Conservation (phyloP, 805 yeast species). For the Kockiozyma suomiensis region DNA sequence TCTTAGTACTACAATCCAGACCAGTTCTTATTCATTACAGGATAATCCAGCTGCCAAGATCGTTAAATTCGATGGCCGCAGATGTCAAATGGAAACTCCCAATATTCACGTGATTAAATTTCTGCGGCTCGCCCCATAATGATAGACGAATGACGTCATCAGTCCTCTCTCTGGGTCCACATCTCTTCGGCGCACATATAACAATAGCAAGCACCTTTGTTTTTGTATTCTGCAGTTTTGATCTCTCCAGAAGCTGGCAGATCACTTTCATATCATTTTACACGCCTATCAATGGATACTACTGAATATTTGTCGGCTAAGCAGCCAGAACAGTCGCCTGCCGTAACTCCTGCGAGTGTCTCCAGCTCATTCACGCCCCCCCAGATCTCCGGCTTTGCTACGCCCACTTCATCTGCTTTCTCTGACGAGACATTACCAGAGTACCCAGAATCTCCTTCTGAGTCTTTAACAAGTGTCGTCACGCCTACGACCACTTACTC, state of each 20-base stretch:
- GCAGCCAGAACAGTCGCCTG: neutral
- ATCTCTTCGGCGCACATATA: neutral
- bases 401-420: constrained; percentile 10
- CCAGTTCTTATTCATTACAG: too few species aligned
- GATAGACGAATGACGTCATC: constrained; percentile 1
- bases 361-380: constrained; percentile 14
- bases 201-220: neutral
- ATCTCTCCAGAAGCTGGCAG: too few species aligned
- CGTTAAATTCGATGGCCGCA: too few species aligned
- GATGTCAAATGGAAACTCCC: constrained; percentile 1
- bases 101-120: neutral
- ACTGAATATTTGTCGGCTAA: neutral
- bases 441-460: constrained; percentile 15
- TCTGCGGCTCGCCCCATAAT: neutral
- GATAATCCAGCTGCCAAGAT: too few species aligned
- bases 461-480: neutral
- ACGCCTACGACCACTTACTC: neutral
- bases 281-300: constrained; percentile 3
- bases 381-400: constrained; percentile 8
- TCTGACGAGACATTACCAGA: constrained; percentile 8
- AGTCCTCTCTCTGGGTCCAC: neutral
- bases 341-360: neutral
- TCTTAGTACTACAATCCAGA: neutral
- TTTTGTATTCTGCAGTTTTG: too few species aligned
- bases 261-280: too few species aligned